A percentile compares a stretch with the other conserved stretches of the same genome.
Evolutionary conservation across 2,329 filamentous ascomycete genomes (phyloP).

Genomic region (Ophiostoma sp.): DNA sequence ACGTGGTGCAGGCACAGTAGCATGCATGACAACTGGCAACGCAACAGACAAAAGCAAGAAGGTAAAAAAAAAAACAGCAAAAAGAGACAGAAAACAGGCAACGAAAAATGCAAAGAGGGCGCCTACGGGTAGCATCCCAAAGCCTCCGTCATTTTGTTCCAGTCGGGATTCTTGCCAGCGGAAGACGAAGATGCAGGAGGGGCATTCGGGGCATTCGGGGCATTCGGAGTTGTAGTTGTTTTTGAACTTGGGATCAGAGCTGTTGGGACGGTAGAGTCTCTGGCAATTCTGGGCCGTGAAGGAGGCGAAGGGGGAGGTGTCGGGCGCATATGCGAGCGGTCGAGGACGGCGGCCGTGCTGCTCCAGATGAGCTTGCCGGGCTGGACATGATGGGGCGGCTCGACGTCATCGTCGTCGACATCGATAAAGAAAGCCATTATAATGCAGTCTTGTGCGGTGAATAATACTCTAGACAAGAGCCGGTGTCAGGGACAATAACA

Average conservation of each 20-base stretch:
- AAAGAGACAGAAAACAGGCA: slow-evolving; percentile 8
- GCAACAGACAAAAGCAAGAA: neutral
- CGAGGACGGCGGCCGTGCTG: slow-evolving; percentile 22
- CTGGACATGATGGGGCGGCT: slow-evolving; percentile 29
- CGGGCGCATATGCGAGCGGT: slow-evolving; percentile 18
- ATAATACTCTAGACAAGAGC: neutral
- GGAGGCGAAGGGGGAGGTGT: slow-evolving; percentile 22
- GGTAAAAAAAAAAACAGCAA: neutral
- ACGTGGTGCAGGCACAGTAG: neutral
- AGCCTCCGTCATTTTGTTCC: slow-evolving; percentile 56
- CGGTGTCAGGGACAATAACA: neutral
- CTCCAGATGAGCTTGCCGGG: slow-evolving; percentile 30
- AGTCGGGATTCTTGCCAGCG: slow-evolving; percentile 42
- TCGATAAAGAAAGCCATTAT: slow-evolving; percentile 36
- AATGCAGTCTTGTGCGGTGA: neutral
- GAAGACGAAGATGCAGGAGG: neutral
- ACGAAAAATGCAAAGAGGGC: slow-evolving; percentile 29
- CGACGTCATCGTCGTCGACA: slow-evolving; percentile 33
- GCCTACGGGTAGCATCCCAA: slow-evolving; percentile 65
- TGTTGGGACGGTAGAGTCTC: neutral
- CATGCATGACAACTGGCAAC: neutral
- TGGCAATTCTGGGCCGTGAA: neutral
- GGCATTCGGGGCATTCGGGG: neutral
- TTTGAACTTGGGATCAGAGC: neutral
- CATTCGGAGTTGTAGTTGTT: neutral